Evolutionary conservation across 1,284 basidiomycete genomes (phyloP).

Genomic region (Mycocalia duriaeana): DNA sequence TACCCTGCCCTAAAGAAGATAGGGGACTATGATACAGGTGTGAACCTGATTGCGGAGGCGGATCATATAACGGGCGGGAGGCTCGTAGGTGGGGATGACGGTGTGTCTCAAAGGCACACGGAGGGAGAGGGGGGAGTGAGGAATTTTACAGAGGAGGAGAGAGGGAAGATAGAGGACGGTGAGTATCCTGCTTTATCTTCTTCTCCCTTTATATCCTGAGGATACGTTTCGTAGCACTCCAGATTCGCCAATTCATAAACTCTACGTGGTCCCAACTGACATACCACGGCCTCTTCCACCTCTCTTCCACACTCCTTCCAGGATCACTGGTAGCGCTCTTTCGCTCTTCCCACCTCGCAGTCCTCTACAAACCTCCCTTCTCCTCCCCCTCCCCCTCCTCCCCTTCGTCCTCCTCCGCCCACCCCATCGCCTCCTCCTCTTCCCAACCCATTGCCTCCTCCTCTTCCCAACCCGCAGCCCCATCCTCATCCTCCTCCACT

Average conservation of each 20-base stretch:
- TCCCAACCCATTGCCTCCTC: slow-evolving; percentile 3
- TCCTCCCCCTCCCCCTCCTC: background rate
- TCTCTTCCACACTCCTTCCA: slow-evolving; percentile 50
- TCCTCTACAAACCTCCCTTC: slow-evolving; percentile 62
- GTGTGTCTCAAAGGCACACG: background rate
- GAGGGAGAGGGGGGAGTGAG: slow-evolving; percentile 13
- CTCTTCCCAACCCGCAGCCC: background rate
- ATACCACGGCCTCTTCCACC: slow-evolving; percentile 74
- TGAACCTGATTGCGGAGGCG: slow-evolving; percentile 70
- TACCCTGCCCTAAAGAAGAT: slow-evolving; percentile 46
- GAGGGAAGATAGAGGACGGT: slow-evolving; percentile 65
- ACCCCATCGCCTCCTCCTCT: background rate
- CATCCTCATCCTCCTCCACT: background rate
- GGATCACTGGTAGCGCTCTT: slow-evolving; percentile 74
- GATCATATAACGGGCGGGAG: slow-evolving; percentile 66
- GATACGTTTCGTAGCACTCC: slow-evolving; percentile 46
- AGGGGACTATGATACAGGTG: slow-evolving; percentile 67
- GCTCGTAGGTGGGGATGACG: slow-evolving; percentile 40
- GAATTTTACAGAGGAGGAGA: slow-evolving; percentile 43
- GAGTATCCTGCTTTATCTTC: slow-evolving; percentile 16
- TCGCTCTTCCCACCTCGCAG: slow-evolving; percentile 85
- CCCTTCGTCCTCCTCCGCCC: background rate
- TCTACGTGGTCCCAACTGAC: slow-evolving; percentile 78
- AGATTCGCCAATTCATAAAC: slow-evolving; percentile 68
- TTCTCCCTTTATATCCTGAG: slow-evolving; percentile 1